Percentiles rank a stretch among this genome's conserved stretches.
phyloP scores from a whole-genome alignment of 1,284 basidiomycete genomes.

The Anthracocystis walkeri region DNA sequence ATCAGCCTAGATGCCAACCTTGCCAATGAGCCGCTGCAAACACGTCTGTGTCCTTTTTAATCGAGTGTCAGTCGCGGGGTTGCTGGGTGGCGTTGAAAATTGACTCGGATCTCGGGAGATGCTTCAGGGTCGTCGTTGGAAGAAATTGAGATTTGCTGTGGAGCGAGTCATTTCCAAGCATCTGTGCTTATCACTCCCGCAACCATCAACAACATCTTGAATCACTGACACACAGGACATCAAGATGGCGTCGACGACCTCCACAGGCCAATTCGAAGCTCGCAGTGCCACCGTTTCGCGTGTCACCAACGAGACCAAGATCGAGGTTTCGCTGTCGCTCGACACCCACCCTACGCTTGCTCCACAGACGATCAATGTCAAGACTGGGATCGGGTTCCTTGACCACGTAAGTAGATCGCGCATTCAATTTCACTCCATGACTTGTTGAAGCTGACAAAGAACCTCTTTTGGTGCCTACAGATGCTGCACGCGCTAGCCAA shows the following conservation, averaged over 20 bases:
- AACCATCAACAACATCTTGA: neutral
- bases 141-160: conserved; percentile 8
- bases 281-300: conserved; percentile 80
- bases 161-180: conserved; percentile 23
- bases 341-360: conserved; percentile 79
- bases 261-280: conserved; percentile 32
- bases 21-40: no score
- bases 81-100: neutral
- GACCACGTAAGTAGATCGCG: conserved; percentile 82
- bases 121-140: conserved; percentile 3
- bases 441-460: neutral
- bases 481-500: conserved; percentile 70
- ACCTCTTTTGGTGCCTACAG: conserved; percentile 19
- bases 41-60: neutral
- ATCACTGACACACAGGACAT: neutral
- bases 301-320: conserved; percentile 92
- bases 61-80: neutral
- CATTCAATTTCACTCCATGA: neutral
- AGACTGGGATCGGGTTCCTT: conserved; percentile 96
- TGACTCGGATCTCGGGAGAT: conserved; percentile 16
- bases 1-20: neutral
- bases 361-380: conserved; percentile 84
- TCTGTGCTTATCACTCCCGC: conserved; percentile 16
- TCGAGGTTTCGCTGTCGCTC: conserved; percentile 83
- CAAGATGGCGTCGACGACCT: conserved; percentile 28